Base-by-base conservation (phyloP, 495 filamentous ascomycete species). In the Usnea hakonensis region DNA sequence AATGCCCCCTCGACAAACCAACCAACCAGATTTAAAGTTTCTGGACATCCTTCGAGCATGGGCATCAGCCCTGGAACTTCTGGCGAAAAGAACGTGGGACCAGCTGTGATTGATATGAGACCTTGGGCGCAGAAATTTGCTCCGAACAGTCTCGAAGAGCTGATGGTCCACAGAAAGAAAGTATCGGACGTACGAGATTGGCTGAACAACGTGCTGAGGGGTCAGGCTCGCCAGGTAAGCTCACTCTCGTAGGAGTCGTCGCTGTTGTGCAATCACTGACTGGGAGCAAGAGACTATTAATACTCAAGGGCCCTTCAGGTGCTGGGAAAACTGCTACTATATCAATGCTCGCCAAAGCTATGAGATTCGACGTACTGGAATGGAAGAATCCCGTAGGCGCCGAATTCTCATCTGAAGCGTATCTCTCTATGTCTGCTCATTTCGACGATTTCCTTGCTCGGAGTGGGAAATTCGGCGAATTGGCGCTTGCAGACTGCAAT, bases 141-240 rank as follows among this genome's bases (percentile, higher is more conserved):
- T 3, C 95, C 95, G 0, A 64, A 70, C 2, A 82, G 81, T 64
- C 64, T 95, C n/a, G 84, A 86, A 35, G 91, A 96, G 73, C 78
- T 97, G 58, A 93, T 87, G 0, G 91, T 97, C 38, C 90, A 99
- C 70, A 96, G 91, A 74, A 89, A 80, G 68, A 99, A 99, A 74
- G 91, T 97, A 26, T 75, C 81, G 19, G 92, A 97, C 74, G 91
- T 97, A 21, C 80, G 82, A 53, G 77, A 69, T 38, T 97, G 95
- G 94, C 73, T 99, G 46, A 82, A 86, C 55, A 80, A 83, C 64
- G 88, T 88, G 0, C 83, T 93, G 57, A 68, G 75, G 40, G 88
- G 90, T 9, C 79, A 78, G 56, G 70, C 63, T 55, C 62, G 68
- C 44, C 75, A 75, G 67, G 77, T 79, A 68, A 53, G 73, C 65